Percentiles rank a stretch among this genome's conserved stretches.
Conservation (phyloP, 305 asterid genomes). For the Vinca major region DNA sequence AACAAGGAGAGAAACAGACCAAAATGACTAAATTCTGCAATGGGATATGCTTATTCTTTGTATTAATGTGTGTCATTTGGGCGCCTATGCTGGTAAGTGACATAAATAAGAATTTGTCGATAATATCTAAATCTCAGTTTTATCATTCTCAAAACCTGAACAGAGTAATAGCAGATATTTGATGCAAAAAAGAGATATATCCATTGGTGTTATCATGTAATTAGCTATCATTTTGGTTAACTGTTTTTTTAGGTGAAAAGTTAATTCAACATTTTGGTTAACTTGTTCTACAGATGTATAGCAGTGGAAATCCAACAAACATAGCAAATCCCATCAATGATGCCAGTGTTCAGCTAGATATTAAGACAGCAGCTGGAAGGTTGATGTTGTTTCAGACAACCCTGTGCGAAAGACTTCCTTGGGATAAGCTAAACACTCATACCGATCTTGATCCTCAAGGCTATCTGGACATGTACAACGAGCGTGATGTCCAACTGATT, state of each 20-base stretch:
- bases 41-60: constrained; percentile 84
- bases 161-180: background rate
- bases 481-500: constrained; percentile 74
- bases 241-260: too few relatives aligned
- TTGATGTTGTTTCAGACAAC: constrained; percentile 78
- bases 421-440: constrained; percentile 44
- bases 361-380: constrained; percentile 74
- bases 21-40: constrained; percentile 87
- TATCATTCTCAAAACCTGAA: background rate
- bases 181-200: background rate
- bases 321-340: constrained; percentile 92
- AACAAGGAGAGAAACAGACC: constrained; percentile 86
- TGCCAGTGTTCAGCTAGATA: constrained; percentile 77
- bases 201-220: background rate
- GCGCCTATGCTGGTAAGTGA: constrained; percentile 97
- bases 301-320: constrained; percentile 97
- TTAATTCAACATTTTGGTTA: background rate
- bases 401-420: constrained; percentile 70
- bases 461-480: constrained; percentile 56
- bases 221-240: background rate
- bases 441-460: constrained; percentile 51
- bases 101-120: constrained; percentile 7
- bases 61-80: constrained; percentile 91
- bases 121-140: background rate
- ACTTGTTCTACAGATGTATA: constrained; percentile 60